Evolutionary conservation across 164 flowering plant species (phyloP), one percentile per base, ranked within the genome.

Genomic region (Tetracentron sinense): DNA sequence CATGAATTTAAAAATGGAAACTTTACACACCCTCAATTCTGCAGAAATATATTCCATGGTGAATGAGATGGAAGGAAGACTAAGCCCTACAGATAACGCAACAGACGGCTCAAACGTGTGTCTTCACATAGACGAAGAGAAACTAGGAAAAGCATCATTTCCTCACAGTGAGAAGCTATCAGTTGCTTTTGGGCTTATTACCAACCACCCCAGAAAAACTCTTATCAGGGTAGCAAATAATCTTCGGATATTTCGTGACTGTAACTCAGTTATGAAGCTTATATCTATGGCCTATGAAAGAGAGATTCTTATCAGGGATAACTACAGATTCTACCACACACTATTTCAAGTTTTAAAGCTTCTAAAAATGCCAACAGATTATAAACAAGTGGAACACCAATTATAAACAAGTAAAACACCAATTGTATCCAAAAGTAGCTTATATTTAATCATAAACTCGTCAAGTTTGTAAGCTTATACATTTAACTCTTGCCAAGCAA

Each of bases 101-200:
- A n/a, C n/a, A n/a, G n/a, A n/a, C n/a, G n/a, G n/a, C n/a, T n/a
- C n/a, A n/a, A n/a, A n/a, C n/a, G n/a, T n/a, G n/a, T n/a, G n/a
- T n/a, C n/a, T n/a, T 17, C 15, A 1, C 53, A 49, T 30, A 6
- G 55, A 47, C 64, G 33, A 54, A 28, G 21, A 21, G 3, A 27
- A 27, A 33, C 38, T 10, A 53, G n/a, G 21, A 48, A 46, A 66
- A 33, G 29, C 61, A n/a, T 57, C 63, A 22, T 54, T 50, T 22
- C 54, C 58, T 10, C 74, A 65, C 16, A 61, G 71, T 46, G 68
- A 69, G 62, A 61, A 44, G 20, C 60, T 63, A 35, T 66, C 76
- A 12, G 63, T 64, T 12, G 73, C 76, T n/a, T 73, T 57, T 57
- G 71, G 64, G 5, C 74, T 69, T 19, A 63, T 69, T 60, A 62